Evolutionary conservation across 2,329 filamentous ascomycete species (phyloP).

Genomic region (Plenodomus biglobosus): DNA sequence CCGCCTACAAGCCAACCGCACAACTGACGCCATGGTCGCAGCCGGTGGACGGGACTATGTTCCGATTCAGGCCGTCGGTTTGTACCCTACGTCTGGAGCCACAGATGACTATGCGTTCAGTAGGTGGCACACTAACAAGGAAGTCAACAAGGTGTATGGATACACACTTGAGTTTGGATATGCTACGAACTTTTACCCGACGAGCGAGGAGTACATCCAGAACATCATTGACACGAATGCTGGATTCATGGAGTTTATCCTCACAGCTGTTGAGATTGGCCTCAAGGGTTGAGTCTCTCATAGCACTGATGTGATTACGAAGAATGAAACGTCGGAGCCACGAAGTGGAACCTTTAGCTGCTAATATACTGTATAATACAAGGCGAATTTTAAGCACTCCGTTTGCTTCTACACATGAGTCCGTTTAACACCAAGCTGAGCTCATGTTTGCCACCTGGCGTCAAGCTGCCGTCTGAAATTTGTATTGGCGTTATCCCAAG

Average conservation of each 20-base stretch:
- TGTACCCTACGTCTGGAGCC: slow-evolving; percentile 44
- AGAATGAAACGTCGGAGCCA: neutral
- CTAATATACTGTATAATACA: too few relatives aligned
- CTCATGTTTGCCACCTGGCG: too few relatives aligned
- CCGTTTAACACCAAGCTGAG: too few relatives aligned
- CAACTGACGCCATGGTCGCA: slow-evolving; percentile 38
- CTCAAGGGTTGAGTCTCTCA: slow-evolving; percentile 19
- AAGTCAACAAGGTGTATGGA: slow-evolving; percentile 45
- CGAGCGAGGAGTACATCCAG: slow-evolving; percentile 43
- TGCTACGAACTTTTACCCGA: slow-evolving; percentile 47
- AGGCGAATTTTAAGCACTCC: too few relatives aligned
- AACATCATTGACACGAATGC: slow-evolving; percentile 49
- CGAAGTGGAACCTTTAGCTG: too few relatives aligned
- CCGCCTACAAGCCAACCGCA: slow-evolving; percentile 34
- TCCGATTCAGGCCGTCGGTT: slow-evolving; percentile 39
- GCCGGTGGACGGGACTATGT: slow-evolving; percentile 40
- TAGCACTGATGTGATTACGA: slow-evolving; percentile 1
- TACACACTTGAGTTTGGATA: slow-evolving; percentile 48
- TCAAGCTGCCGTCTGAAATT: too few relatives aligned
- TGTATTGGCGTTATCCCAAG: too few relatives aligned
- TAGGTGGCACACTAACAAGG: slow-evolving; percentile 40
- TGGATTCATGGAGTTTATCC: slow-evolving; percentile 47
- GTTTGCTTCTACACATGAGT: too few relatives aligned
- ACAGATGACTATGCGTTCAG: slow-evolving; percentile 45
- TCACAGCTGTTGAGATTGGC: slow-evolving; percentile 40